These are phyloP conservation scores for Auriculariales sp. DNA, from an alignment of 768 basidiomycete genomes.

Conservation along the genomic window DNA sequence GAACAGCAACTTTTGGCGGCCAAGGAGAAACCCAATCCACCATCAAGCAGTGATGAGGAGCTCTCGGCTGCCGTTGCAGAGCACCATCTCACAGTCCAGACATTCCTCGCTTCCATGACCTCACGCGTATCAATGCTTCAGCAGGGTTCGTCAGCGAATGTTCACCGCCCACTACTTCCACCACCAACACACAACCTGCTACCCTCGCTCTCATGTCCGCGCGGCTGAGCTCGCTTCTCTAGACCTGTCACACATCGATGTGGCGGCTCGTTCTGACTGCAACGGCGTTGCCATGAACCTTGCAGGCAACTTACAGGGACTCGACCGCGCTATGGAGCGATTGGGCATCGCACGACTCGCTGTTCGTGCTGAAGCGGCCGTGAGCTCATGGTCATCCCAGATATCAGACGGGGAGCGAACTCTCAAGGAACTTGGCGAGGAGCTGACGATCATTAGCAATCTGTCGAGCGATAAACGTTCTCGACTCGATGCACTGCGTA, in stretches of 20 bases:
- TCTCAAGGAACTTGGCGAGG: constrained; percentile 25
- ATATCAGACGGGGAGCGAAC: constrained; percentile 25
- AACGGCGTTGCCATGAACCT: constrained; percentile 57
- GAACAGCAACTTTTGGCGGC: no score
- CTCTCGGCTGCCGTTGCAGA: no score
- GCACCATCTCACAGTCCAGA: no score
- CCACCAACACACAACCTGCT: no score
- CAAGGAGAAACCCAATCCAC: no score
- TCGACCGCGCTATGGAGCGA: constrained; percentile 33
- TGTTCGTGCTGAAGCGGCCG: constrained; percentile 26
- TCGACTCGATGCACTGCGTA: neutral
- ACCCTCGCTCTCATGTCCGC: no score
- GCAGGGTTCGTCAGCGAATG: no score
- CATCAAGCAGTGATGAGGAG: no score
- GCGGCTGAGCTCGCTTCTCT: constrained; percentile 33
- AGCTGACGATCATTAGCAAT: constrained; percentile 11
- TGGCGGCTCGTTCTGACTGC: constrained; percentile 48
- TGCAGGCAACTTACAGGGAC: constrained; percentile 32
- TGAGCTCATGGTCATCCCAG: constrained; percentile 12
- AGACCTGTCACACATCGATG: constrained; percentile 45
- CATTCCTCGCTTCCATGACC: no score
- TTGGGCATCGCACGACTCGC: constrained; percentile 40
- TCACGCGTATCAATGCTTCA: no score
- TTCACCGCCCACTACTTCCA: no score
- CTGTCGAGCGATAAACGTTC: neutral